These are phyloP conservation scores for Lactuca saligna DNA, from an alignment of 129 eudicot genomes.

Conservation along the genomic window DNA sequence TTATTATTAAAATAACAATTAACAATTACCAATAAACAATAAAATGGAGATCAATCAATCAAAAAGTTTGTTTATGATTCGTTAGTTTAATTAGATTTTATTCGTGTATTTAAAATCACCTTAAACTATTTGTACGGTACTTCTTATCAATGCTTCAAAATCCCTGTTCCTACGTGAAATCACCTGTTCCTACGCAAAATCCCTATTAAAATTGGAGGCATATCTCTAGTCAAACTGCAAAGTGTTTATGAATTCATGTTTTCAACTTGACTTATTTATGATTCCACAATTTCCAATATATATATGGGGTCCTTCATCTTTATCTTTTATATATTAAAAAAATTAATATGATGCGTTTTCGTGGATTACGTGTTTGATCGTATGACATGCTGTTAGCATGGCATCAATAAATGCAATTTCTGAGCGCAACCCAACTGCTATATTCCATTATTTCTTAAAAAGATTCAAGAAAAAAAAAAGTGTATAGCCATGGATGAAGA, in stretches of 20 bases:
- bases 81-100: no score
- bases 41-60: no score
- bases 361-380: background rate
- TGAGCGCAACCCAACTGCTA: background rate
- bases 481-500: conserved; percentile 28
- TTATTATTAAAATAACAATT: no score
- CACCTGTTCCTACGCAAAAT: background rate
- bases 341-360: background rate
- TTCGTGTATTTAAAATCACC: no score
- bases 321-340: background rate
- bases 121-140: background rate
- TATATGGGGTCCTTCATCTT: background rate
- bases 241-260: background rate
- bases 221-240: background rate
- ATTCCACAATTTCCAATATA: background rate
- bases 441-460: background rate
- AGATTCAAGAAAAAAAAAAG: conserved; percentile 3
- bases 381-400: conserved; percentile 16
- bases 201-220: background rate
- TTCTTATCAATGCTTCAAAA: background rate
- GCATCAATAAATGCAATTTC: conserved; percentile 9
- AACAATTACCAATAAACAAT: no score
- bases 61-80: no score
- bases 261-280: background rate
- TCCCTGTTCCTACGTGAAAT: background rate